These are phyloP conservation scores for Calophaca sinica DNA, from an alignment of 306 rosid species.

Conservation along the genomic window DNA sequence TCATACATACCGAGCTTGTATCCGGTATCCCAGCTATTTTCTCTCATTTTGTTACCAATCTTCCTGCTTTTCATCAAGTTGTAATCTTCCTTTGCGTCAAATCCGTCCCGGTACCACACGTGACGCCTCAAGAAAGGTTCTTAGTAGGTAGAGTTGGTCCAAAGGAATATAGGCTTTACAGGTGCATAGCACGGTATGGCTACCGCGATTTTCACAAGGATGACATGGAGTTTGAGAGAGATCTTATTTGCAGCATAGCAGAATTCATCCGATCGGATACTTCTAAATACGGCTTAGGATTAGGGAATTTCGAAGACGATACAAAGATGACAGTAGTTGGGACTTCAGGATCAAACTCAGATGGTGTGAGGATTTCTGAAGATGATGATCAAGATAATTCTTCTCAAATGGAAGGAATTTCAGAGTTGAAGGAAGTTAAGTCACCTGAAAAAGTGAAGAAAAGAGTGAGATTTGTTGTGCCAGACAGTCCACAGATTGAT, in stretches of 20 bases:
- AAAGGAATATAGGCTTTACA: constrained; percentile 80
- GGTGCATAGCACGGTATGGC: constrained; percentile 97
- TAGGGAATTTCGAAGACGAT: constrained; percentile 56
- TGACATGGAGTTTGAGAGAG: constrained; percentile 85
- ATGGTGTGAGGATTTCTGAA: constrained; percentile 76
- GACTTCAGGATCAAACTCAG: constrained; percentile 67
- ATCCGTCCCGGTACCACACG: constrained; percentile 97
- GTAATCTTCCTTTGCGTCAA: constrained; percentile 94
- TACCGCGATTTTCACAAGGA: constrained; percentile 90
- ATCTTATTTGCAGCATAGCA: constrained; percentile 85
- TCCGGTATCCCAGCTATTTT: constrained; percentile 94
- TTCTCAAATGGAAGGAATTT: constrained; percentile 53
- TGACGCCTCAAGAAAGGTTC: constrained; percentile 87
- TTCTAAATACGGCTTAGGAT: constrained; percentile 49
- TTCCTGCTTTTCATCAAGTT: constrained; percentile 98
- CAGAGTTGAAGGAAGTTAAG: constrained; percentile 73
- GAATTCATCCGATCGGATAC: constrained; percentile 82
- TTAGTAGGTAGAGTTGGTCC: constrained; percentile 98
- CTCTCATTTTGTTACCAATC: constrained; percentile 97
- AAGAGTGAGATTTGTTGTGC: constrained; percentile 81
- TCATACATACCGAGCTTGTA: constrained; percentile 92
- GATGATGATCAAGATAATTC: constrained; percentile 48
- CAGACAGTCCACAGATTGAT: constrained; percentile 73
- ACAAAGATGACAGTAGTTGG: constrained; percentile 93
- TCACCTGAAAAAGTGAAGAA: constrained; percentile 65